Conservation (phyloP, 2,329 filamentous ascomycete genomes). For the Neocucurbitaria cava region DNA sequence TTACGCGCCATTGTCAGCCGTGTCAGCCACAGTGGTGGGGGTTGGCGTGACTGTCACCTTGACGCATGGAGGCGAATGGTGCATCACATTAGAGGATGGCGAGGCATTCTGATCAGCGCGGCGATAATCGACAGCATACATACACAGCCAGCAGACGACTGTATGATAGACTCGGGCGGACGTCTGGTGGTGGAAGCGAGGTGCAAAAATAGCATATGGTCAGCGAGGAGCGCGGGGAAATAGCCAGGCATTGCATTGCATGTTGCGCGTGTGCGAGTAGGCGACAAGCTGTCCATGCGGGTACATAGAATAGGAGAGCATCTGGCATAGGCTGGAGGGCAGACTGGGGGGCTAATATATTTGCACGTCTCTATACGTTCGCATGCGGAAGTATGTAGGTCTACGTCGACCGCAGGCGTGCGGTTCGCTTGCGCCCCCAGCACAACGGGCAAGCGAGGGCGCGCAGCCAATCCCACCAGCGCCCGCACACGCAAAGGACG, state of each 20-base stretch:
- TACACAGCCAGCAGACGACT: slow-evolving; percentile 17
- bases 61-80: neutral
- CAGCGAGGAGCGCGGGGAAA: slow-evolving; percentile 2
- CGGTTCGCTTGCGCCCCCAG: slow-evolving; percentile 4
- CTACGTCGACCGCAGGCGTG: neutral
- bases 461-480: neutral
- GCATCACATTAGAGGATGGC: neutral
- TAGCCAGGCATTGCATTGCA: slow-evolving; percentile 12
- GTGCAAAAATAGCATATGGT: slow-evolving; percentile 2
- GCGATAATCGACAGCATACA: slow-evolving; percentile 22
- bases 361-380: slow-evolving; percentile 3
- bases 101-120: slow-evolving; percentile 4
- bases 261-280: slow-evolving; percentile 13
- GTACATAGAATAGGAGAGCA: slow-evolving; percentile 14
- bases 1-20: slow-evolving; percentile 26
- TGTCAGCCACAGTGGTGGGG: slow-evolving; percentile 27
- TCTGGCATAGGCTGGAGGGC: slow-evolving; percentile 3
- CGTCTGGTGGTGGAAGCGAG: slow-evolving; percentile 6
- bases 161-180: slow-evolving; percentile 28
- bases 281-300: slow-evolving; percentile 8
- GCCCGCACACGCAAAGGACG: neutral
- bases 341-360: slow-evolving; percentile 17
- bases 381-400: neutral
- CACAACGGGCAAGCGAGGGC: slow-evolving; percentile 3
- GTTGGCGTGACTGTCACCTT: slow-evolving; percentile 8